Conservation (phyloP, 345 rosid species). For the Ceriops tagal region DNA sequence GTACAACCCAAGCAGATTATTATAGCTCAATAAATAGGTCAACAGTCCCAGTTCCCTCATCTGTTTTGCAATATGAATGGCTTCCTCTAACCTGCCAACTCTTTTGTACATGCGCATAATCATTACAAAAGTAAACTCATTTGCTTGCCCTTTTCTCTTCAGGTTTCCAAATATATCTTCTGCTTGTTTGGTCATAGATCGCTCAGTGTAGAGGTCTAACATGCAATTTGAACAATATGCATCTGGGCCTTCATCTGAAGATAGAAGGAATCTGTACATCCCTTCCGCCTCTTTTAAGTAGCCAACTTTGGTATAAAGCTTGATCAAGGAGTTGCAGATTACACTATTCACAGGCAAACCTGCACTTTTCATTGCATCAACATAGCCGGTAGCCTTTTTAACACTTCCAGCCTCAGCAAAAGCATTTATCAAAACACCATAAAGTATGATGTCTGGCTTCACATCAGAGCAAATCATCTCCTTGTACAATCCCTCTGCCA, state of each 20-base stretch:
- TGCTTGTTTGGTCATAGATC: slow-evolving; percentile 62
- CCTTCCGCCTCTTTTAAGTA: slow-evolving; percentile 72
- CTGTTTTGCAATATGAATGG: slow-evolving; percentile 54
- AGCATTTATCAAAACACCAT: slow-evolving; percentile 76
- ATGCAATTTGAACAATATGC: slow-evolving; percentile 71
- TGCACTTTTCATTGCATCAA: slow-evolving; percentile 53
- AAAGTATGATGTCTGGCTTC: slow-evolving; percentile 63
- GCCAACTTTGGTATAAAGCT: slow-evolving; percentile 80
- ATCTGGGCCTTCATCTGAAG: slow-evolving; percentile 41
- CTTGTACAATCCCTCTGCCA: slow-evolving; percentile 57
- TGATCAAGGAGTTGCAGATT: slow-evolving; percentile 67
- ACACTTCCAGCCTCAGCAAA: slow-evolving; percentile 74
- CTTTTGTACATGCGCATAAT: slow-evolving; percentile 80
- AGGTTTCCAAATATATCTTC: slow-evolving; percentile 54
- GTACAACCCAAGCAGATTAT: slow-evolving; percentile 56
- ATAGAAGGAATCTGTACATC: slow-evolving; percentile 53
- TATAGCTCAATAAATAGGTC: slow-evolving; percentile 62
- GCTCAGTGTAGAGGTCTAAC: slow-evolving; percentile 75
- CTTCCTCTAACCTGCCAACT: slow-evolving; percentile 70
- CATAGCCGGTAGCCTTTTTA: slow-evolving; percentile 51
- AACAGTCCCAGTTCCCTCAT: slow-evolving; percentile 62
- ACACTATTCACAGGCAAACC: slow-evolving; percentile 59
- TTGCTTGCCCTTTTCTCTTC: slow-evolving; percentile 63
- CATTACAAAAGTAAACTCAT: slow-evolving; percentile 80
- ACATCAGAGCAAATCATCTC: slow-evolving; percentile 61